phyloP scores from a whole-genome alignment of 495 filamentous ascomycete genomes.

The Sporormia fimetaria region DNA sequence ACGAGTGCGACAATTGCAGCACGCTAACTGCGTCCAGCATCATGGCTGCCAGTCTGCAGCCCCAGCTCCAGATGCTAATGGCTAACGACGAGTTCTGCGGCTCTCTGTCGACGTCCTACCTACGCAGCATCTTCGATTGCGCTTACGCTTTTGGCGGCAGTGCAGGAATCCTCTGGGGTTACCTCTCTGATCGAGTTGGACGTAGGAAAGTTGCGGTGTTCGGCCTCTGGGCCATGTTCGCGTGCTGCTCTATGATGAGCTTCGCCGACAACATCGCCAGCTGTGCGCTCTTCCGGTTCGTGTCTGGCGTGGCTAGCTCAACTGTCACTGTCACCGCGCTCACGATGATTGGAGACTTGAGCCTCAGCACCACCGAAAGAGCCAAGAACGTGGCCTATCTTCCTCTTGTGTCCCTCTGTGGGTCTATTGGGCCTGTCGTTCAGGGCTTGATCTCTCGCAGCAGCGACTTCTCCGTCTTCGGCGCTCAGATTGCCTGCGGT shows the following conservation, averaged over 20 bases:
- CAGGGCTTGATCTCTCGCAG: slow-evolving; percentile 28
- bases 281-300: slow-evolving; percentile 36
- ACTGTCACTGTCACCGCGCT: slow-evolving; percentile 33
- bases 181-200: slow-evolving; percentile 34
- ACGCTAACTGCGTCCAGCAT: slow-evolving; percentile 25
- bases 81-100: slow-evolving; percentile 34
- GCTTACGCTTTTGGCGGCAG: slow-evolving; percentile 39
- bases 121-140: slow-evolving; percentile 37
- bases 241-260: slow-evolving; percentile 36
- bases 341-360: slow-evolving; percentile 39
- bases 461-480: slow-evolving; percentile 34
- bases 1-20: neutral
- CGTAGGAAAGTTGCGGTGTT: slow-evolving; percentile 32
- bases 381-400: slow-evolving; percentile 35
- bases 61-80: slow-evolving; percentile 37
- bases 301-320: slow-evolving; percentile 35
- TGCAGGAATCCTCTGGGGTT: slow-evolving; percentile 36
- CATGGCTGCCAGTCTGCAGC: slow-evolving; percentile 37
- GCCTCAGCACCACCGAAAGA: slow-evolving; percentile 28
- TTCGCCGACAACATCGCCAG: slow-evolving; percentile 34
- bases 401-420: slow-evolving; percentile 36
- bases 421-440: slow-evolving; percentile 35
- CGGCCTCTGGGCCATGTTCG: slow-evolving; percentile 33
- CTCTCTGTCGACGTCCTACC: slow-evolving; percentile 35
- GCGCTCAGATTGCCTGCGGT: slow-evolving; percentile 36